Evolutionary conservation across 176 grass and related monocot species (phyloP).

Genomic region (Zea luxurians): DNA sequence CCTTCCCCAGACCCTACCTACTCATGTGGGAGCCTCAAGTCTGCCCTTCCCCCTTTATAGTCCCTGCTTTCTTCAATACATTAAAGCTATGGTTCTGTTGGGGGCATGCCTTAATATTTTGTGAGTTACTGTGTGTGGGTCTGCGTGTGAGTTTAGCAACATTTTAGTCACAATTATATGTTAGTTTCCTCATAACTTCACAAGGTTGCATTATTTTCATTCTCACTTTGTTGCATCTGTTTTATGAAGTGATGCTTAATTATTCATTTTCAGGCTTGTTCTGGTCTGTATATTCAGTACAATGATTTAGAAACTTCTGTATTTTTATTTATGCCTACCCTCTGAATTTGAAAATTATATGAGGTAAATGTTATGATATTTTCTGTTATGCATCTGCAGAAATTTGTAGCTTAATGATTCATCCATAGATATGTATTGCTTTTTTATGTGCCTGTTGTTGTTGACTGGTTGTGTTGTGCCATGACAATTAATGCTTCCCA

Average conservation of each 20-base stretch:
- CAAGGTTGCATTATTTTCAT: conserved; percentile 14
- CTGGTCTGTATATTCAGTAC: not conserved
- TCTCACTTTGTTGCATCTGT: conserved; percentile 21
- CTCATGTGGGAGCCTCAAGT: too few relatives aligned
- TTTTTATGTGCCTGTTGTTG: conserved; percentile 18
- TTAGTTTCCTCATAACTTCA: conserved; percentile 3
- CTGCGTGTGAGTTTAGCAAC: not conserved
- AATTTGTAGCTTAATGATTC: conserved; percentile 11
- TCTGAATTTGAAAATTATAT: conserved; percentile 3
- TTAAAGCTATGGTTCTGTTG: conserved; percentile 19
- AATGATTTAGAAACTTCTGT: not conserved
- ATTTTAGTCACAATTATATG: not conserved
- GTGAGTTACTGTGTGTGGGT: not conserved
- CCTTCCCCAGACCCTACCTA: too few relatives aligned
- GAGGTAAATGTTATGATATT: not conserved
- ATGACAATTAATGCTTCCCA: not conserved
- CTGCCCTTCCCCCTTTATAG: not conserved
- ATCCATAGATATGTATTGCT: not conserved
- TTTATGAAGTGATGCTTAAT: not conserved
- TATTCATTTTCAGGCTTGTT: conserved; percentile 12
- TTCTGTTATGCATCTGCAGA: conserved; percentile 9
- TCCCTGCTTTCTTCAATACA: conserved; percentile 27
- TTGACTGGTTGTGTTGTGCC: conserved; percentile 24
- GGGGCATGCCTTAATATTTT: not conserved
- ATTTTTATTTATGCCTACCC: not conserved